Percentiles rank a stretch among this genome's conserved stretches.
Conservation (phyloP, 768 basidiomycete genomes). For the Macrolepiota dolichaula region DNA sequence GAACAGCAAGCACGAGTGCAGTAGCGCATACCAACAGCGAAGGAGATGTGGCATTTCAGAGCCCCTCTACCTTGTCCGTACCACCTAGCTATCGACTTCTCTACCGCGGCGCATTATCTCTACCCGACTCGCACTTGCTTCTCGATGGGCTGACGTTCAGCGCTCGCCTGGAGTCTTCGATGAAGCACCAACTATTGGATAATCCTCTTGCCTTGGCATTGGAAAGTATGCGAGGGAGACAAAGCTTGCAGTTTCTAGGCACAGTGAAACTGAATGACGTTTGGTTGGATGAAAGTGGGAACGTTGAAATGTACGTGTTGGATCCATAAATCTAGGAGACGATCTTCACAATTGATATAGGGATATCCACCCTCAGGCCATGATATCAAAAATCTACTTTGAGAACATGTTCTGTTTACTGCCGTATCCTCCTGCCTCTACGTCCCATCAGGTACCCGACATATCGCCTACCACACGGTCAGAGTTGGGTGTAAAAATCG, state of each 20-base stretch:
- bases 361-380: constrained; percentile 67
- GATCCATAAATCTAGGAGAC: not conserved
- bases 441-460: constrained; percentile 17
- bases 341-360: constrained; percentile 28
- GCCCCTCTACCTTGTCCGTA: constrained; percentile 11
- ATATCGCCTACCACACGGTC: constrained; percentile 25
- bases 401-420: constrained; percentile 64
- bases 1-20: not conserved
- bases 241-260: constrained; percentile 57
- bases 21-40: not conserved
- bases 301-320: constrained; percentile 32
- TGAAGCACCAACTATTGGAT: constrained; percentile 45
- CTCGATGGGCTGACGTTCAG: constrained; percentile 76
- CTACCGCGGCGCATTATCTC: constrained; percentile 70
- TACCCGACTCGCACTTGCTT: constrained; percentile 68
- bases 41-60: not conserved
- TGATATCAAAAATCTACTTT: constrained; percentile 62
- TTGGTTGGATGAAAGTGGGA: constrained; percentile 58
- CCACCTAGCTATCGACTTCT: constrained; percentile 49
- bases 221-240: constrained; percentile 78
- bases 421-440: constrained; percentile 28
- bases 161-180: constrained; percentile 40
- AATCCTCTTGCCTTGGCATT: constrained; percentile 70
- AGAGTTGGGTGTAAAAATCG: constrained; percentile 59
- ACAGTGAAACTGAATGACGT: constrained; percentile 49